These are phyloP conservation scores for Gamsiella multidivaricata DNA, from an alignment of 192 early-diverging fungal genomes.

Conservation along the genomic window DNA sequence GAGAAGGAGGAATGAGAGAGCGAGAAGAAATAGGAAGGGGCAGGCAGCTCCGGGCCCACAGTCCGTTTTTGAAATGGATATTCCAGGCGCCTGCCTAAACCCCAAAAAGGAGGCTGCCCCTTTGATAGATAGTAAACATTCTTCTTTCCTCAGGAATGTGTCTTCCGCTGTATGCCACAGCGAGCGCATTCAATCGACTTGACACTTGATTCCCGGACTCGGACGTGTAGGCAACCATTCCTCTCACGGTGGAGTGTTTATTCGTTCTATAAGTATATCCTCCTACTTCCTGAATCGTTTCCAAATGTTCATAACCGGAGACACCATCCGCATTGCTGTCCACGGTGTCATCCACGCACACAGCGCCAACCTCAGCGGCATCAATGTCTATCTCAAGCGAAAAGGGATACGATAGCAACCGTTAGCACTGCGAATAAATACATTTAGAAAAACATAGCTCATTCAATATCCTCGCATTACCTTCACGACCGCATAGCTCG, in stretches of 20 bases:
- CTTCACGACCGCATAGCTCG: slow-evolving; percentile 88
- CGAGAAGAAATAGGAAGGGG: background rate
- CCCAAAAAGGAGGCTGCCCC: no score
- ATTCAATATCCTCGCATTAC: slow-evolving; percentile 21
- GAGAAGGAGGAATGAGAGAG: background rate
- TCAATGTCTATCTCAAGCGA: slow-evolving; percentile 51
- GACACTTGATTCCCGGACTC: no score
- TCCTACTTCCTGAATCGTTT: slow-evolving; percentile 34
- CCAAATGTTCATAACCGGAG: slow-evolving; percentile 55
- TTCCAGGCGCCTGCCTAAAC: no score
- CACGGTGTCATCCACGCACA: slow-evolving; percentile 68
- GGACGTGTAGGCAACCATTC: no score
- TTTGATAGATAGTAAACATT: no score
- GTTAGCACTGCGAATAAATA: background rate
- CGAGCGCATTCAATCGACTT: no score
- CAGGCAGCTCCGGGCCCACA: no score
- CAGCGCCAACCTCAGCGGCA: slow-evolving; percentile 74
- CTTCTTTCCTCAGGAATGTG: no score
- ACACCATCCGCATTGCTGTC: slow-evolving; percentile 62
- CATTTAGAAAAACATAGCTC: background rate
- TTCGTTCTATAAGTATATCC: no score
- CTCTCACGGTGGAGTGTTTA: no score
- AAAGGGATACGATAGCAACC: background rate
- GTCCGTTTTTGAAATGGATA: no score
- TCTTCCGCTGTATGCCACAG: no score